phyloP scores from a whole-genome alignment of 148 eudicot genomes.

The Diospyros kaki region DNA sequence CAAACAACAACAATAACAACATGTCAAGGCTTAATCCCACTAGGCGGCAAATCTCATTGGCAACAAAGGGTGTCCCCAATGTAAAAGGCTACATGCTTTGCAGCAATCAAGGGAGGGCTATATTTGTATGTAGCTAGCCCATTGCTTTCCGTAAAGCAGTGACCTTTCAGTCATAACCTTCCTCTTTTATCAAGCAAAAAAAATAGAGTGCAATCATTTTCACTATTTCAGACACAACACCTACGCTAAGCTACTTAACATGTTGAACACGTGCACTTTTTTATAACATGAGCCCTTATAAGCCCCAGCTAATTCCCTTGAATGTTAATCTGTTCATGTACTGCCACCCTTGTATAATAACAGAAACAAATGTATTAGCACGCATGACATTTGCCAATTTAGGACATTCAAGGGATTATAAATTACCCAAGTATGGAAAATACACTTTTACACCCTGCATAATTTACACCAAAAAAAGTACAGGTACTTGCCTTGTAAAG shows the following conservation, averaged over 20 bases:
- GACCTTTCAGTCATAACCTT: too few relatives aligned
- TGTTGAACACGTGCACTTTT: background rate
- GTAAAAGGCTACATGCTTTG: too few relatives aligned
- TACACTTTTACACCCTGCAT: background rate
- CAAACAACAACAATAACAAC: too few relatives aligned
- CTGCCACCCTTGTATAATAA: background rate
- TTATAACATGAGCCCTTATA: background rate
- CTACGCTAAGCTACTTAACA: background rate
- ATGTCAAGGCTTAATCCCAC: too few relatives aligned
- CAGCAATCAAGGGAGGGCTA: too few relatives aligned
- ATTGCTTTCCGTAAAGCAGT: too few relatives aligned
- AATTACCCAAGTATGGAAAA: background rate
- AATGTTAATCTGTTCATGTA: background rate
- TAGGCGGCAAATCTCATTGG: background rate
- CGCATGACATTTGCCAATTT: background rate
- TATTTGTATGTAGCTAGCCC: too few relatives aligned
- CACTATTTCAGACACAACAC: too few relatives aligned
- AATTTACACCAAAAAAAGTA: slow-evolving; percentile 1
- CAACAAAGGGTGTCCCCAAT: background rate
- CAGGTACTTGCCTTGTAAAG: slow-evolving; percentile 37
- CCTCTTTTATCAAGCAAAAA: too few relatives aligned
- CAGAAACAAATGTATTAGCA: background rate
- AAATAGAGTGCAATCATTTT: too few relatives aligned
- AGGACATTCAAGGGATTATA: background rate
- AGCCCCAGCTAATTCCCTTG: background rate